Base-by-base conservation (phyloP, 2,329 filamentous ascomycete species). In the Colletotrichum lindemuthianum region DNA sequence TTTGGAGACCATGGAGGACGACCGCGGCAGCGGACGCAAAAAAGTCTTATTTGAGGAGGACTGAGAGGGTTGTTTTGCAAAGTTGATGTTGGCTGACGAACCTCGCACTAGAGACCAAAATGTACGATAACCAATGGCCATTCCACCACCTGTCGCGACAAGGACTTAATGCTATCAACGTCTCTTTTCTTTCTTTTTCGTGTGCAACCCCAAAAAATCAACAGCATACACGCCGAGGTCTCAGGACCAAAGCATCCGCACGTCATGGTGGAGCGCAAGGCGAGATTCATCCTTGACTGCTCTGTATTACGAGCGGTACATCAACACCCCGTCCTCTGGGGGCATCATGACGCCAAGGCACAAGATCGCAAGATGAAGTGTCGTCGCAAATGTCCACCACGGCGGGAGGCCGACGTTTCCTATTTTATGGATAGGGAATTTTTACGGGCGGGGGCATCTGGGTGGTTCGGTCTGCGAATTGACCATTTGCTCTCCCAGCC, bases 231-330 rank as follows among this genome's bases (percentile, higher is more conserved):
- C 50, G 49, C 59, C 59, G 9, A 41, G 8, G 39, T 52, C 34
- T n/a, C 34, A 4, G 44, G 41, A 49, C 44, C 52, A 59, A 65
- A 54, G 32, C 56, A 57, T 86, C 86, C 88, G 88, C 88, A 88
- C 86, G 87, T 86, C 86, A 84, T 87, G 88, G 88, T 90, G 88
- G 87, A 90, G 88, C 86, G 86, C 87, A 90, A 90, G 88, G 88
- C 86, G 86, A 90, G 88, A 88, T 75, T 81, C 80, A 87, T 90
- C 88, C 88, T 90, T 90, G 87, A 84, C 79, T 82, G 84, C 87
- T 89, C 86, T 90, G 88, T 90, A 90, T 90, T 90, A 87, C 86
- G 87, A 88, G 88, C 88, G 88, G 87, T 86, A 90, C 67, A 90
- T 83, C 68, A 80, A 86, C 13, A 48, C 36, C 54, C 8, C 40